phyloP scores from a whole-genome alignment of 352 stramenopile genomes.

The Phytophthora ohioensis region DNA sequence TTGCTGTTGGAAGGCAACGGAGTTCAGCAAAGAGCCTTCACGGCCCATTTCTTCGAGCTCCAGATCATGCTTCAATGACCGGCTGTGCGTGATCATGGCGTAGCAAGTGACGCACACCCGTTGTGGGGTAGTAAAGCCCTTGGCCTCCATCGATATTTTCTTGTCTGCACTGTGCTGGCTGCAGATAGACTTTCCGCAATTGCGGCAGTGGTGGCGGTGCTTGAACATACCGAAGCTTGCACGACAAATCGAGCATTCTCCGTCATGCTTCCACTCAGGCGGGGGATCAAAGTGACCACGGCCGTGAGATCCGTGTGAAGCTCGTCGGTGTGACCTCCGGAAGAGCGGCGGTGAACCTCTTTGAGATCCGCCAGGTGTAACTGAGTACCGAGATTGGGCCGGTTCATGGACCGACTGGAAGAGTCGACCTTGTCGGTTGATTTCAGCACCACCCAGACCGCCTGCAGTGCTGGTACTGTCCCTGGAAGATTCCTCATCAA shows the following conservation, averaged over 20 bases:
- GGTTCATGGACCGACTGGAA: conserved; percentile 36
- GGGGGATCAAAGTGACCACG: conserved; percentile 55
- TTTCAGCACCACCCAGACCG: conserved; percentile 9
- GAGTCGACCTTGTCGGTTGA: conserved; percentile 15
- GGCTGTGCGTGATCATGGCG: conserved; percentile 68
- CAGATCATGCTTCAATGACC: conserved; percentile 43
- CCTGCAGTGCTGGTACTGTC: conserved; percentile 33
- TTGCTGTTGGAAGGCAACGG: conserved; percentile 38
- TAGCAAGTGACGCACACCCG: conserved; percentile 84
- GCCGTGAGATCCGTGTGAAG: conserved; percentile 36
- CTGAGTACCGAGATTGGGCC: conserved; percentile 15
- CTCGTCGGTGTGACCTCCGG: conserved; percentile 35
- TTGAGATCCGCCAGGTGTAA: conserved; percentile 28
- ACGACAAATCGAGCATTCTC: conserved; percentile 81
- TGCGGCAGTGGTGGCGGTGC: conserved; percentile 86
- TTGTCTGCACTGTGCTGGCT: conserved; percentile 84
- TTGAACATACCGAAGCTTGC: conserved; percentile 88
- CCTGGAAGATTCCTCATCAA: conserved; percentile 21
- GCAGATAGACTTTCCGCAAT: conserved; percentile 87
- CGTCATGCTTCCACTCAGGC: conserved; percentile 79
- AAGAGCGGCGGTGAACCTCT: conserved; percentile 35
- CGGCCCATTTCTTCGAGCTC: conserved; percentile 40
- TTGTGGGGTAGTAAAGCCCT: conserved; percentile 82
- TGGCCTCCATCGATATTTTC: conserved; percentile 74
- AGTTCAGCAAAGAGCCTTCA: conserved; percentile 34